Evolutionary conservation across 768 basidiomycete genomes (phyloP), one percentile per base, ranked within the genome.

Genomic region (Leccinum incarnatum): DNA sequence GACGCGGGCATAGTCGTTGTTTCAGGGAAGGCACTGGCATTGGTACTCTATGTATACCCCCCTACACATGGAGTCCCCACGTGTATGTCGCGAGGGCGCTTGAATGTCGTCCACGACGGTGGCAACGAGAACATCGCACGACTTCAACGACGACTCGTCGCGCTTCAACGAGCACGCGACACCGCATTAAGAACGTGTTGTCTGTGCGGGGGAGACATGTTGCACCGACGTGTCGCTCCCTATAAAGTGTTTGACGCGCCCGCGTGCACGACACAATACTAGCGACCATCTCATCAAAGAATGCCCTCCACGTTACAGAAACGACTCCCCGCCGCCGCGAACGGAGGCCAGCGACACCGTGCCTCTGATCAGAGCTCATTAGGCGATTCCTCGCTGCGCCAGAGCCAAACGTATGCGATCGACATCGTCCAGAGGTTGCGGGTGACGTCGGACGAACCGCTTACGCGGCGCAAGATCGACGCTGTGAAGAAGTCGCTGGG

Each of bases 391-490:
- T 12, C 46, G 25, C 40, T 36, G 40, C 60, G 52, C 11, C 56
- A 56, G 14, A 62, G 55, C 21, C 58, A 62, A 23, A 63, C 68
- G 36, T 68, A 70, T 51, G 59, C 70, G 62, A 61, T 73, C 60
- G 70, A 73, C 55, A 62, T 72, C 61, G 65, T 73, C 36, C 69
- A 73, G 64, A 69, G 58, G 51, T 17, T 72, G 63, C 72, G 63
- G 34, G 59, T 74, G 37, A 64, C 60, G 50, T 73, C 69, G 32
- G 56, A 64, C 58, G 67, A 65, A 48, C 71, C 68, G 27, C 65
- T 72, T 51, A 67, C 66, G 47, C 62, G 55, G 47, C 63, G 55
- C 54, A 63, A 47, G 63, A 65, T 73, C 61, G 67, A 73, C 49
- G 63, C 61, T 12, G 69, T 73, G 61, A 74, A 73, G 67, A 67